Evolutionary conservation across 768 basidiomycete genomes (phyloP).

Genomic region (Vishniacozyma victoriae): DNA sequence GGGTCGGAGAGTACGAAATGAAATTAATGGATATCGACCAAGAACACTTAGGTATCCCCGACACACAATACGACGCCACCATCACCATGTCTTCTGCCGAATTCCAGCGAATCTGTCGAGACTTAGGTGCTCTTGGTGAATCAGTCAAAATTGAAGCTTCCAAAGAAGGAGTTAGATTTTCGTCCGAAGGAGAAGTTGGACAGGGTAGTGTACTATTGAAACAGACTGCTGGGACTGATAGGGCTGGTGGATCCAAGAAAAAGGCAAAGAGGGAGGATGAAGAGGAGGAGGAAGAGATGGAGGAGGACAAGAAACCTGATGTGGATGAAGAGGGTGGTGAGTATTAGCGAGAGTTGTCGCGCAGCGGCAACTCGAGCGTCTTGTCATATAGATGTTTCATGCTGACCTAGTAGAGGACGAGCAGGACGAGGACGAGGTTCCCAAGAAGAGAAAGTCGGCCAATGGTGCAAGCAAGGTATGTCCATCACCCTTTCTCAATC

Average conservation of each 20-base stretch:
- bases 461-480: constrained; percentile 44
- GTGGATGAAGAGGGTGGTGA: constrained; percentile 45
- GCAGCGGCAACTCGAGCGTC: neutral
- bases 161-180: constrained; percentile 92
- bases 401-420: constrained; percentile 37
- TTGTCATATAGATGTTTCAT: neutral
- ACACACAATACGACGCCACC: constrained; percentile 92
- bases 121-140: constrained; percentile 84
- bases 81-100: constrained; percentile 80
- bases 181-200: constrained; percentile 87
- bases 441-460: constrained; percentile 42
- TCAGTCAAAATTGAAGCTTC: constrained; percentile 89
- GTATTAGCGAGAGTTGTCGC: constrained; percentile 5
- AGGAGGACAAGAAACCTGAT: constrained; percentile 52
- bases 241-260: constrained; percentile 14
- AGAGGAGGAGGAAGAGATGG: constrained; percentile 46
- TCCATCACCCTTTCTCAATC: neutral
- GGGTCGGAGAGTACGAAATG: constrained; percentile 97
- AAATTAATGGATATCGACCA: constrained; percentile 99
- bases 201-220: constrained; percentile 80
- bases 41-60: constrained; percentile 89
- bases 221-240: constrained; percentile 51
- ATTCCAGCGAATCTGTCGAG: constrained; percentile 86
- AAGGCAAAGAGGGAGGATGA: constrained; percentile 47
- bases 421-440: constrained; percentile 46